Base-by-base conservation (phyloP, 2,329 filamentous ascomycete genomes). In the Peltaster fructicola region DNA sequence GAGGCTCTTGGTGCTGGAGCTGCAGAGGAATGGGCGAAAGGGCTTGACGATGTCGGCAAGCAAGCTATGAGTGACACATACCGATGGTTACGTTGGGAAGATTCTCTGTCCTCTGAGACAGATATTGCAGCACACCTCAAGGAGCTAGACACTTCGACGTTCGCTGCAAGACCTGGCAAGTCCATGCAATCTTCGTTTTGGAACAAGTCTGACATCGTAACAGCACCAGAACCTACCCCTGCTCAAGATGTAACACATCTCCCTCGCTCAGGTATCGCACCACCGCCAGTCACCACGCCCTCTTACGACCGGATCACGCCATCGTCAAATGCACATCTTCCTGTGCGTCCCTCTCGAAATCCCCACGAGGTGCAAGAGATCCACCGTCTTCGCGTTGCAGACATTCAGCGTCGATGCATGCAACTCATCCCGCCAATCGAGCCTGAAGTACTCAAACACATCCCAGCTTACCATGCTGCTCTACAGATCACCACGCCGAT, bases 11-110 rank as follows among this genome's bases (percentile, higher is more conserved):
- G 78, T n/a, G 39, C 61, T 21, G 71, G 72, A 20, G 66, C 73
- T 7, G 63, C 65, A 4, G 73, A 80, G 37, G 78, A 84, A 47
- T 88, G 79, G 78, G 57, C 71, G 15, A 84, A 84, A 49, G 78
- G 78, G 7, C 60, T 88, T 3, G 64, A 70, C 20, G 55, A 53
- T 14, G 61, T 67, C 30, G 74, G 76, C 7, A 66, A 65, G 37
- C 59, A 68, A 30, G 52, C 59, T 23, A 63, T 69, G 37, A 59
- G 56, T 7, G 69, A 77, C 43, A 61, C 67, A 15, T 60, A 66
- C 14, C 66, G 74, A 24, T 85, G 77, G 73, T 78, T 82, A 44
- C 73, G 70, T 39, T 85, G 75, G 68, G 69, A 73, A 34, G 50
- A 59, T 9, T 31, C 39, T 14, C 23, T 44, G 19, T 37, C 38